Conservation (phyloP, 2,329 filamentous ascomycete genomes). For the Diaporthe capsici region DNA sequence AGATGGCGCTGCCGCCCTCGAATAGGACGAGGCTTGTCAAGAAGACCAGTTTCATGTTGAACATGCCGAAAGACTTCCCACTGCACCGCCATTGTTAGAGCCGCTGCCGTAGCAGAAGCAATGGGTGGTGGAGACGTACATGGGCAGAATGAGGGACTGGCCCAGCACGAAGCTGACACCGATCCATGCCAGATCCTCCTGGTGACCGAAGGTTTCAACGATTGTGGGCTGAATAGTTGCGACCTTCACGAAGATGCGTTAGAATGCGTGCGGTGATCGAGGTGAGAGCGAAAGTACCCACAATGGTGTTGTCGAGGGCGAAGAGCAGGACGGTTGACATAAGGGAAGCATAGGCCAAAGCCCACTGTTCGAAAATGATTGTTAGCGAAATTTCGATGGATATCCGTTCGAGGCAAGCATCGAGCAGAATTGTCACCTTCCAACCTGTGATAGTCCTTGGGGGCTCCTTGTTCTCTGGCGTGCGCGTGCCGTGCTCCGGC, state of each 20-base stretch:
- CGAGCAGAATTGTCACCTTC: not conserved
- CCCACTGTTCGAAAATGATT: not conserved
- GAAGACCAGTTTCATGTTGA: constrained; percentile 28
- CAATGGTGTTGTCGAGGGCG: constrained; percentile 36
- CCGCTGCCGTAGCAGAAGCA: too few relatives aligned
- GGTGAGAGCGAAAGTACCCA: not conserved
- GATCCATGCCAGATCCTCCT: constrained; percentile 30
- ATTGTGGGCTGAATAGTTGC: constrained; percentile 30
- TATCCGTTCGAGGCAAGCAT: accelerated
- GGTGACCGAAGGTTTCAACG: constrained; percentile 7
- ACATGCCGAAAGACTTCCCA: constrained; percentile 18
- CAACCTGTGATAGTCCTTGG: not conserved
- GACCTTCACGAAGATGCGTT: not conserved
- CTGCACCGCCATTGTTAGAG: not conserved
- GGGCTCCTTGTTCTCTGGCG: not conserved
- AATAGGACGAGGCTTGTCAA: constrained; percentile 25
- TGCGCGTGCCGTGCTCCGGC: not conserved
- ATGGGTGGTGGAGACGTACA: not conserved
- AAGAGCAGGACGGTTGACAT: constrained; percentile 25
- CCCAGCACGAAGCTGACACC: constrained; percentile 33
- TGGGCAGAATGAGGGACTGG: not conserved
- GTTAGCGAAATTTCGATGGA: not conserved
- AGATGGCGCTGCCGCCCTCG: constrained; percentile 51
- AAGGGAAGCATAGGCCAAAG: constrained; percentile 18
- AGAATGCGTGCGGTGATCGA: not conserved